phyloP scores from a whole-genome alignment of 2,329 filamentous ascomycete genomes.

The Orbilia blumenaviensis region DNA sequence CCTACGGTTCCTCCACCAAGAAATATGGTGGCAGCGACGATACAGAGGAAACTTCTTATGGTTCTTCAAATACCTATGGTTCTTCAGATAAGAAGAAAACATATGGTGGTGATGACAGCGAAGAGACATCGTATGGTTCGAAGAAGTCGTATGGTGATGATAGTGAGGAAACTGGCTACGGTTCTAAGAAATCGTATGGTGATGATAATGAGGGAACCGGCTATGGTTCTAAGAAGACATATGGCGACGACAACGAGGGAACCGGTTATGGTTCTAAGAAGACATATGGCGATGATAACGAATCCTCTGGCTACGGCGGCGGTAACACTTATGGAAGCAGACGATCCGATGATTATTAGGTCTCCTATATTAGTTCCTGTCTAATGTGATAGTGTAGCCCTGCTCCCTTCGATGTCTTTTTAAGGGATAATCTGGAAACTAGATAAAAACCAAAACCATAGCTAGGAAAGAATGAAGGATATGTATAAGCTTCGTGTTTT shows the following conservation, averaged over 20 bases:
- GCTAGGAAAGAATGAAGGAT: too few species aligned
- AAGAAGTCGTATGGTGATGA: background rate
- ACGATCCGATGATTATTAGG: slow-evolving; percentile 16
- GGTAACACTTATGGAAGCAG: background rate
- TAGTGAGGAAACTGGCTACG: background rate
- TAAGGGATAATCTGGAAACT: background rate
- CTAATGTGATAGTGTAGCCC: background rate
- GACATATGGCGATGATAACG: background rate
- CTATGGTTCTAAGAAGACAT: slow-evolving; percentile 6
- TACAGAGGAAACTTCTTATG: slow-evolving; percentile 4
- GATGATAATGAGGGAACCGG: background rate
- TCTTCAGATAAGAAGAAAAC: slow-evolving; percentile 20
- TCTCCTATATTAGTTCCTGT: background rate
- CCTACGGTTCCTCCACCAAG: slow-evolving; percentile 8
- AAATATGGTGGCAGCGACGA: background rate
- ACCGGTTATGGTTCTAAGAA: slow-evolving; percentile 43
- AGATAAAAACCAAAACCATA: too few species aligned
- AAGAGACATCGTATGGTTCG: background rate
- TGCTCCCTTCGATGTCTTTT: background rate
- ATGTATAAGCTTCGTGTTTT: too few species aligned
- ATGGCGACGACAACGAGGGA: background rate
- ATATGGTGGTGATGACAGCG: background rate
- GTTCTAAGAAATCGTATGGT: slow-evolving; percentile 40
- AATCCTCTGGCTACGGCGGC: slow-evolving; percentile 13
- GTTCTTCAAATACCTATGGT: slow-evolving; percentile 19